Evolutionary conservation across 2,329 filamentous ascomycete species (phyloP).

Genomic region (Paracamarosporium sp.): DNA sequence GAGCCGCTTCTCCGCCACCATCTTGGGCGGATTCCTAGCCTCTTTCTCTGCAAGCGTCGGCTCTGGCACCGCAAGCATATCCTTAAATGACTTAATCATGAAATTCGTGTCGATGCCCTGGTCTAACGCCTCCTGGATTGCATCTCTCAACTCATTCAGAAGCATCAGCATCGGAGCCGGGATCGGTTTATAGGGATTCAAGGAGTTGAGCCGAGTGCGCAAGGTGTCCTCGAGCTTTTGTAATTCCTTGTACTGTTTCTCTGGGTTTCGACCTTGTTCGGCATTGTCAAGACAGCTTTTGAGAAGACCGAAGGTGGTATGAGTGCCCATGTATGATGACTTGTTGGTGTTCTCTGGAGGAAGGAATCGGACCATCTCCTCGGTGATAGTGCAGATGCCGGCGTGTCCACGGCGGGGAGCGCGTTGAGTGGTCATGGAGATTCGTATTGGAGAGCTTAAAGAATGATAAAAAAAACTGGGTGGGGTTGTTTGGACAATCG

Average conservation of each 20-base stretch:
- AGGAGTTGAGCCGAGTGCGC: slow-evolving; percentile 17
- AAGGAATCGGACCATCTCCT: slow-evolving; percentile 24
- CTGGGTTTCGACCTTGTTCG: slow-evolving; percentile 12
- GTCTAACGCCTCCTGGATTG: slow-evolving; percentile 17
- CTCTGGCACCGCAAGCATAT: slow-evolving; percentile 13
- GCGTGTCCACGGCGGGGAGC: slow-evolving; percentile 17
- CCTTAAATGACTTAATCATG: slow-evolving; percentile 10
- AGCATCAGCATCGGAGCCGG: slow-evolving; percentile 22
- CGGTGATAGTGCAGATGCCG: slow-evolving; percentile 23
- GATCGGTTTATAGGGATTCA: slow-evolving; percentile 23
- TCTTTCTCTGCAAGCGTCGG: slow-evolving; percentile 9
- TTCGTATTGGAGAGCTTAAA: too few relatives aligned
- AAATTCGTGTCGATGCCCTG: slow-evolving; percentile 17
- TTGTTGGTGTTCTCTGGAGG: slow-evolving; percentile 22
- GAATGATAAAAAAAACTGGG: too few relatives aligned
- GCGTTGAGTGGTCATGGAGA: not conserved
- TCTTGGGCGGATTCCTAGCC: slow-evolving; percentile 19
- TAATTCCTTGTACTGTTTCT: slow-evolving; percentile 25
- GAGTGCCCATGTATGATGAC: slow-evolving; percentile 20
- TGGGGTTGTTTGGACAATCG: too few relatives aligned
- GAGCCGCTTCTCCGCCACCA: slow-evolving; percentile 19
- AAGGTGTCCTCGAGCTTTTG: slow-evolving; percentile 21
- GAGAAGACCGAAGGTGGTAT: slow-evolving; percentile 28
- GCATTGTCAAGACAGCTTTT: slow-evolving; percentile 19
- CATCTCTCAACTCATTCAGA: slow-evolving; percentile 23